Evolutionary conservation across 352 stramenopile species (phyloP).

Genomic region (Plasmopara halstedii): DNA sequence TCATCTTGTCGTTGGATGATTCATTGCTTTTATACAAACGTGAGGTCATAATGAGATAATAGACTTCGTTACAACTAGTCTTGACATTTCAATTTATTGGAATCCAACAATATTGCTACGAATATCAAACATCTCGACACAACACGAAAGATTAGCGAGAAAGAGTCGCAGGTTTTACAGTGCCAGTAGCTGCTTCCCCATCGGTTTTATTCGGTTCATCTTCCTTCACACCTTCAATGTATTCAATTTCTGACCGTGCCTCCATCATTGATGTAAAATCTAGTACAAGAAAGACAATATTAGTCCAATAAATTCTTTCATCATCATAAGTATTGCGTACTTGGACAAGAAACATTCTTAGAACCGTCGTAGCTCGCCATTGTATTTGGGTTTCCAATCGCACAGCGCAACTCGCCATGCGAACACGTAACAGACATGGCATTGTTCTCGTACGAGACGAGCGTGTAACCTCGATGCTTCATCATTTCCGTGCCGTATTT

Average conservation of each 20-base stretch:
- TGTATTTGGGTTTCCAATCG: conserved; percentile 48
- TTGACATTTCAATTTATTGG: background rate
- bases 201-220: background rate
- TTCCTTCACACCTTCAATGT: conserved; percentile 31
- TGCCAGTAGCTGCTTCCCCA: conserved; percentile 13
- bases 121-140: too few relatives aligned
- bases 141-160: conserved; percentile 6
- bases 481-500: conserved; percentile 43
- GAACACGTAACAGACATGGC: conserved; percentile 62
- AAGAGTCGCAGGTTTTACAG: conserved; percentile 21
- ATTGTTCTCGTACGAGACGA: conserved; percentile 33
- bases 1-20: conserved; percentile 1
- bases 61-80: too few relatives aligned
- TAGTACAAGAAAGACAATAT: conserved; percentile 10
- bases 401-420: conserved; percentile 42
- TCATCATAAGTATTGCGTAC: conserved; percentile 17
- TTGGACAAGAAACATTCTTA: conserved; percentile 38
- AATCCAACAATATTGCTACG: background rate
- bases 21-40: background rate
- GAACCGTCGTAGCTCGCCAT: conserved; percentile 29
- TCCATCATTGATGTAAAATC: conserved; percentile 60
- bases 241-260: conserved; percentile 43
- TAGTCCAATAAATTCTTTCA: background rate
- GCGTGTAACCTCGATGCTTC: conserved; percentile 51
- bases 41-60: too few relatives aligned